Evolutionary conservation across 345 rosid species (phyloP), one percentile per base, ranked within the genome.

Genomic region (Diplotaxis tenuifolia): DNA sequence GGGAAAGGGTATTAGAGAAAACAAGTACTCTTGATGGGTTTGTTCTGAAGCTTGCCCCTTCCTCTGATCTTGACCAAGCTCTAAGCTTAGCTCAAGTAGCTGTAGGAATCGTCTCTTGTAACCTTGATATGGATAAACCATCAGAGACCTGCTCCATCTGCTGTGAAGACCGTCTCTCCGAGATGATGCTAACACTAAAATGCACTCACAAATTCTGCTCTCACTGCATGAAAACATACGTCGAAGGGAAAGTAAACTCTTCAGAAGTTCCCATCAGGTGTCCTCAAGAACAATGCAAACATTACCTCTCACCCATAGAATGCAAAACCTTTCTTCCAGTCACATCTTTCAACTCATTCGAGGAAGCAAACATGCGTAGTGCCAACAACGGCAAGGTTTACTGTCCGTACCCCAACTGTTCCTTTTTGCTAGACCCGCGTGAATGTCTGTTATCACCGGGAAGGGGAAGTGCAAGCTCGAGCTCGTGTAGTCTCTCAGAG

Each of bases 201-300:
- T 95, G 99, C 76, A 86, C 86, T 54, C 96, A 95, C 86, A 88
- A 83, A 67, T 95, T 92, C 84, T 95, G 99, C 72, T 92, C 99
- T 15, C 96, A 85, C 64, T 95, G 99, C 76, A 85, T 95, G 99
- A 87, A 80, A 83, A 90, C 91, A 23, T 90, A 87, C 67, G 88
- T 84, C 3, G 97, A 95, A 71, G 93, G 88, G 69, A 92, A 92
- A 84, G 78, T 95, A 58, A 81, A 85, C 78, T 79, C 88, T 7
- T 85, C 89, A 70, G 89, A 87, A 82, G 91, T 92, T 50, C 97
- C 97, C 54, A 83, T 92, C 72, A 84, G 87, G 76, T 92, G 99
- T 84, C 99, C 96, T 60, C 93, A 92, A 82, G 70, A 78, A 75
- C 87, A 85, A 58, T 95, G 99, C 87, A 92, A 86, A 72, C 86